phyloP scores from a whole-genome alignment of 73 alveolate species.

The Diophrys sp. region DNA sequence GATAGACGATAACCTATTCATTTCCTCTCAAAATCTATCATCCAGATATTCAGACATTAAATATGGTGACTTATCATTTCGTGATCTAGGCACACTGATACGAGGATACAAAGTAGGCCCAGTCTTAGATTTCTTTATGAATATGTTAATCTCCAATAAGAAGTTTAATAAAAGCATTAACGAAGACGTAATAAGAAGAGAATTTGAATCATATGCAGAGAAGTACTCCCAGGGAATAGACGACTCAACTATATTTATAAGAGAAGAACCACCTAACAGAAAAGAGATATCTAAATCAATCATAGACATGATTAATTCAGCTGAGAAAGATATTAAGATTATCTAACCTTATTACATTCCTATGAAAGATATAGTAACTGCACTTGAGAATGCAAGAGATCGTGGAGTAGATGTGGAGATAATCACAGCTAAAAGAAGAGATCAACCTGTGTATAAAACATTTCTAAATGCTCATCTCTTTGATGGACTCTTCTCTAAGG shows the following conservation, averaged over 20 bases:
- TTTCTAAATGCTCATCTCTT: slow-evolving; percentile 43
- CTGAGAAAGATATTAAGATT: slow-evolving; percentile 27
- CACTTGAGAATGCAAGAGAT: slow-evolving; percentile 27
- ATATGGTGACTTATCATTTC: slow-evolving; percentile 41
- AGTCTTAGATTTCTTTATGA: slow-evolving; percentile 30
- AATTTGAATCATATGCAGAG: slow-evolving; percentile 1
- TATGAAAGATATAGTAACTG: slow-evolving; percentile 28
- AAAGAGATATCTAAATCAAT: slow-evolving; percentile 35
- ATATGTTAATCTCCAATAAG: slow-evolving; percentile 29
- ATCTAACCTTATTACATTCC: slow-evolving; percentile 38
- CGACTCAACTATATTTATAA: slow-evolving; percentile 28
- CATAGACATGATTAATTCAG: slow-evolving; percentile 33
- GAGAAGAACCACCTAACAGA: slow-evolving; percentile 38
- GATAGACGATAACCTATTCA: no score
- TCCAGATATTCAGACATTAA: slow-evolving; percentile 1
- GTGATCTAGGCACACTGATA: slow-evolving; percentile 36
- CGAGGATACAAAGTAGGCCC: slow-evolving; percentile 17
- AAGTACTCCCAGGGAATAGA: slow-evolving; percentile 3
- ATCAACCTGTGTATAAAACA: slow-evolving; percentile 48
- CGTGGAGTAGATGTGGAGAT: slow-evolving; percentile 56
- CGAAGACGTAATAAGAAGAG: neutral
- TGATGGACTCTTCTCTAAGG: slow-evolving; percentile 14
- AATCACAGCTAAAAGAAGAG: slow-evolving; percentile 56
- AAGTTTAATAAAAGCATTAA: neutral
- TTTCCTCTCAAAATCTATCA: no score